Base-by-base conservation (phyloP, 257 asterid species). In the Rehmannia glutinosa region DNA sequence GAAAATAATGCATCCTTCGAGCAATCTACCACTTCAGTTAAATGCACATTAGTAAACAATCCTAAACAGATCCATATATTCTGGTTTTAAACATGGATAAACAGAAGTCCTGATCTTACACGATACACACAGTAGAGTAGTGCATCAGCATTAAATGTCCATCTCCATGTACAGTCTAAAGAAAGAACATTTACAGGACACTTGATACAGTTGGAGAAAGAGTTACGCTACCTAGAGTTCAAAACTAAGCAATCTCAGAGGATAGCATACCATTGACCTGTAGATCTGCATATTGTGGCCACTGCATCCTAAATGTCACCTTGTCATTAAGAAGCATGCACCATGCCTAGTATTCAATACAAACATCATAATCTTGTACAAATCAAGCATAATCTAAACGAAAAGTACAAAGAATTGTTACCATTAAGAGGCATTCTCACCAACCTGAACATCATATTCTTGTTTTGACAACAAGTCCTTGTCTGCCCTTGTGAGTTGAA, bases 281-380 rank as follows among this genome's bases (percentile, higher is more conserved):
- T 53, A 95, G 84, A 67, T 91, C 98, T 15, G 98, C 95, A 75
- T 95, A 84, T 57, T 82, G 99, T 70, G 97, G 99, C 99, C 99
- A 95, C 78, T 95, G 99, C 97, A 95, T 89, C 82, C 99, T 85
- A 77, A 86, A 91, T 36, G 86, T 78, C 66, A 95, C 99, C 85
- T 95, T 87, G 88, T 95, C 99, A 73, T 95, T 91, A 70, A 95
- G 89, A 71, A 95, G 98, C 96, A 95, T 91, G 86, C 98, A 91
- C 99, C 99, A 95, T 12, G 84, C 99, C 99, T 91, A 78, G 50
- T 58, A 58, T 75, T 20, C 56, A 53, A 12, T 53, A 4, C 69
- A 74, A 63, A 42, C 50, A 64, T 33, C 46, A 36, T 42, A 46
- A 32, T 39, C 61, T 59, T 43, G 9, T 21, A 11, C 8, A 20